A percentile compares a stretch with the other conserved stretches of the same genome.
Conservation (phyloP, 306 rosid genomes). For the Lathyrus aphaca region DNA sequence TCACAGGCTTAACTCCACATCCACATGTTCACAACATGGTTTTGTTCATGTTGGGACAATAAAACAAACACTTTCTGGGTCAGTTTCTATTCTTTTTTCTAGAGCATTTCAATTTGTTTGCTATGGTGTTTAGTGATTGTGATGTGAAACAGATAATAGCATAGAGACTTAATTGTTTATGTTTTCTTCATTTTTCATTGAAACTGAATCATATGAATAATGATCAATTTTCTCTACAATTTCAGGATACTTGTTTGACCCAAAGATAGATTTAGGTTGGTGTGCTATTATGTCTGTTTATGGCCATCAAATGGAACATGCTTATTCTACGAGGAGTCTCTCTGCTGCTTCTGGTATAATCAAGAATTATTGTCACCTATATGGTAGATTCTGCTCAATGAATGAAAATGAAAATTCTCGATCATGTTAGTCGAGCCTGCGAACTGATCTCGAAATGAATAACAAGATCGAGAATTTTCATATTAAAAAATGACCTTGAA, state of each 20-base stretch:
- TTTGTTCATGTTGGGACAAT: neutral
- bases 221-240: conserved; percentile 37
- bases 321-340: conserved; percentile 58
- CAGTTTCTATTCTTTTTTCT: neutral
- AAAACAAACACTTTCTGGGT: neutral
- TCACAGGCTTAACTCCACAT: conserved; percentile 6
- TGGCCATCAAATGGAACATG: conserved; percentile 69
- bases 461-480: neutral
- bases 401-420: neutral
- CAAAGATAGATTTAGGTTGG: conserved; percentile 24
- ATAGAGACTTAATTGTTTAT: neutral
- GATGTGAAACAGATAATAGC: neutral
- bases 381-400: neutral
- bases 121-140: neutral
- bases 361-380: neutral
- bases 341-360: conserved; percentile 64
- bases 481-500: neutral
- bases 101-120: neutral
- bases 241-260: conserved; percentile 54
- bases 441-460: neutral
- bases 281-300: conserved; percentile 60
- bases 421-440: neutral
- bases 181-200: neutral
- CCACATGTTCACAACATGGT: conserved; percentile 3
- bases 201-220: conserved; percentile 25